These are phyloP conservation scores for Eleusine indica DNA, from an alignment of 176 grass and related monocot genomes.

Conservation along the genomic window DNA sequence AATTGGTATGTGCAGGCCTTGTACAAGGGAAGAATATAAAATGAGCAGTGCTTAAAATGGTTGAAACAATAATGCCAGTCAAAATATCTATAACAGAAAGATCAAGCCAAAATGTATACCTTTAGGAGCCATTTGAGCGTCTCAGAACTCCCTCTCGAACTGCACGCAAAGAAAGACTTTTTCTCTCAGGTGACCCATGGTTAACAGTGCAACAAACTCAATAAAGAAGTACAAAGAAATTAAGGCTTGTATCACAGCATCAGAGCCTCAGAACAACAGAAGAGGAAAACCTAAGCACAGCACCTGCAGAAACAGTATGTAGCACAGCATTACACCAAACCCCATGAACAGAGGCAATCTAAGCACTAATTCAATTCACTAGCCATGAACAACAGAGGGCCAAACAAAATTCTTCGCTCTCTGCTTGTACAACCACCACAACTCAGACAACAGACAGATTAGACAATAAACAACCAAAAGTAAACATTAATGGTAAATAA, in stretches of 20 bases:
- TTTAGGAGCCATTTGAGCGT: conserved; percentile 52
- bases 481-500: not conserved
- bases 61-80: not conserved
- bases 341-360: not conserved
- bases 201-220: not conserved
- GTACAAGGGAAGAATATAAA: not conserved
- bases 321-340: not conserved
- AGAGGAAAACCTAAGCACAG: not conserved
- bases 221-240: not conserved
- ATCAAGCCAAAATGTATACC: conserved; percentile 16
- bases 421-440: too few species aligned
- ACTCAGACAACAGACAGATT: too few species aligned
- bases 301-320: not conserved
- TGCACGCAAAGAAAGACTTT: not conserved
- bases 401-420: not conserved
- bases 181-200: not conserved
- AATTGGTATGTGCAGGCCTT: not conserved
- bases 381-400: not conserved
- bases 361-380: not conserved
- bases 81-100: not conserved
- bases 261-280: not conserved
- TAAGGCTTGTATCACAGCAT: too few species aligned
- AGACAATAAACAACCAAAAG: too few species aligned
- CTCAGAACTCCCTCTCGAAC: conserved; percentile 27
- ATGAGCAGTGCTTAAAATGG: not conserved